phyloP scores from a whole-genome alignment of 306 rosid genomes.

The Ziziphus jujuba region DNA sequence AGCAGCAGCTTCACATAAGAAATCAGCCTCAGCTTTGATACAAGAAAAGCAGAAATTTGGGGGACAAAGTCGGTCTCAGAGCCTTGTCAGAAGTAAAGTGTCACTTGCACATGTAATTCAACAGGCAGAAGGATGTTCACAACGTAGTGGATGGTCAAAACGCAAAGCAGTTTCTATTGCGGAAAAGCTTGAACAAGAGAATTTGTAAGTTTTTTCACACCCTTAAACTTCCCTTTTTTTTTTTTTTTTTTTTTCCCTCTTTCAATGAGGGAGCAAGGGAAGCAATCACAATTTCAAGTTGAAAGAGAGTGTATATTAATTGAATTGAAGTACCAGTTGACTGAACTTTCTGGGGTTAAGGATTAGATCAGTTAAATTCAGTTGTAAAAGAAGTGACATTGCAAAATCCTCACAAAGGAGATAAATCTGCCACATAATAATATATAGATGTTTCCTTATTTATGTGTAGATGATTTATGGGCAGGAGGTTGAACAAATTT shows the following conservation, averaged over 20 bases:
- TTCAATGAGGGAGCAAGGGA: background rate
- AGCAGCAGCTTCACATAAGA: conserved; percentile 44
- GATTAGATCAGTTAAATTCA: no score
- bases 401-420: no score
- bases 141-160: conserved; percentile 74
- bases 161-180: conserved; percentile 96
- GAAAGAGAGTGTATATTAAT: no score
- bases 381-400: no score
- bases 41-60: conserved; percentile 50
- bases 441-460: no score
- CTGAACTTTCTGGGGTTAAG: no score
- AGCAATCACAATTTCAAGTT: no score
- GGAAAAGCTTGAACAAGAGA: conserved; percentile 97
- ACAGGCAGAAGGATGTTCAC: conserved; percentile 85
- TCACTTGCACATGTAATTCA: conserved; percentile 99
- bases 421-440: no score
- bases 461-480: no score
- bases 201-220: conserved; percentile 60
- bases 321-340: no score
- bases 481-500: no score
- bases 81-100: conserved; percentile 88
- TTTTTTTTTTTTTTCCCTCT: background rate
- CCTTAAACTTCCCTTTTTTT: conserved; percentile 12
- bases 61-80: conserved; percentile 64
- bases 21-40: conserved; percentile 37